Base-by-base conservation (phyloP, 257 asterid species). In the Plantago ovata region DNA sequence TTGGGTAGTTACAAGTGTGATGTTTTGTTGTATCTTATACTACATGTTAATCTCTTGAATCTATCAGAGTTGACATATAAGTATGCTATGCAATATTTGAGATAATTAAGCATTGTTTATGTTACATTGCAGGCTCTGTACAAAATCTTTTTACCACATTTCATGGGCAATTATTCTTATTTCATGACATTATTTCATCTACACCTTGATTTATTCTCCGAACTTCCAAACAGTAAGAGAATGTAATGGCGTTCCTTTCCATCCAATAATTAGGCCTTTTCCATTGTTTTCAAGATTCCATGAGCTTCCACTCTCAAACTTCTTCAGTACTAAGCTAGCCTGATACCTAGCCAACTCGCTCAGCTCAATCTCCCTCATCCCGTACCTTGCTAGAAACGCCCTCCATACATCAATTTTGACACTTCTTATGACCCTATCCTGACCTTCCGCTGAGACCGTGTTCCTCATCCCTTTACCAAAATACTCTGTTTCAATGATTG, bases 361-460 rank as follows among this genome's bases (percentile, higher is more conserved):
- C 6, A 79, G 71, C 36, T 73, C 81, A 15, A 66, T 54, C 28
- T 76, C 85, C 56, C 14, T 53, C 74, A 82, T 72, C 12, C 89
- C 81, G 44, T 76, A 76, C 65, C 85, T 48, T 51, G 36, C 45
- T 1, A 85, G 71, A 46, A 60, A 85, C 56, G 76, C 81, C 67
- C 90, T 82, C 94, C 94, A 85, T 0, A 82, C 90, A n/a, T 77
- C 69, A 9, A 76, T 22, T 47, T 64, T 85, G 54, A 79, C 90
- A 48, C 64, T 85, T 48, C 94, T 54, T 4, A 62, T 66, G 48
- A 77, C 53, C 68, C 94, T 66, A 10, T 78, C 71, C 10, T 68
- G 65, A 0, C 77, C 90, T 15, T 80, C 87, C 0, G 58, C 67
- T 20, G 84, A 80, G 6, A 85, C 76, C 18, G 71, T 79, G 69